phyloP scores from a whole-genome alignment of 768 basidiomycete genomes.

The Hirschioporus abietinus region DNA sequence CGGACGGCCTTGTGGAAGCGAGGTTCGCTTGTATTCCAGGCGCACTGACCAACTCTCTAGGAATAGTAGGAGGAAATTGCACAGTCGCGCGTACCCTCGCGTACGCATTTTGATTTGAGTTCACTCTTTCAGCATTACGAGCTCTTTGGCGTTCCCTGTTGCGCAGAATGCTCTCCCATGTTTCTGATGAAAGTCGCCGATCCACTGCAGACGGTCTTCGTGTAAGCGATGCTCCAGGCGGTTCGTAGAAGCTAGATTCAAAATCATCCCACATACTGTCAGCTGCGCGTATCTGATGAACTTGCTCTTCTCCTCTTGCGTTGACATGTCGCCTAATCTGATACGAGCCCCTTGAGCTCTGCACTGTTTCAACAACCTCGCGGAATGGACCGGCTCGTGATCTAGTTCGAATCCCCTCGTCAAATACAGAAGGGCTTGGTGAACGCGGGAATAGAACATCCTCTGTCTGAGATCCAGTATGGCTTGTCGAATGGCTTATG shows the following conservation, averaged over 20 bases:
- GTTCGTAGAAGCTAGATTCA: background rate
- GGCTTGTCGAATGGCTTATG: background rate
- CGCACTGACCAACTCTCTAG: background rate
- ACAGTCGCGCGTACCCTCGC: background rate
- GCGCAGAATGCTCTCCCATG: background rate
- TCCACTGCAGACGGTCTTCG: background rate
- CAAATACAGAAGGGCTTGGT: background rate
- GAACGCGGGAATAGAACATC: background rate
- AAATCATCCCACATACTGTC: background rate
- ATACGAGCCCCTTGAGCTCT: background rate
- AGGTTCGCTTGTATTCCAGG: background rate
- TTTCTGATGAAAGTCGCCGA: background rate
- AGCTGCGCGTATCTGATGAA: background rate
- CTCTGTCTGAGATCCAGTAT: background rate
- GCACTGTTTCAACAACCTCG: background rate
- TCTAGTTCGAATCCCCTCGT: background rate
- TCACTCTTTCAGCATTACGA: background rate
- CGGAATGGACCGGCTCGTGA: background rate
- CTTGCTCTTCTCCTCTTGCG: background rate
- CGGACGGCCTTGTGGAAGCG: background rate
- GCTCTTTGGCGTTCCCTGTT: background rate
- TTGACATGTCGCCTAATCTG: slow-evolving; percentile 1
- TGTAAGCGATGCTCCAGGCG: background rate
- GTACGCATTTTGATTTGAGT: background rate
- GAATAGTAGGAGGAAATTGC: background rate